Evolutionary conservation across 2,329 filamentous ascomycete species (phyloP).

Genomic region (Bipolaris oryzae): DNA sequence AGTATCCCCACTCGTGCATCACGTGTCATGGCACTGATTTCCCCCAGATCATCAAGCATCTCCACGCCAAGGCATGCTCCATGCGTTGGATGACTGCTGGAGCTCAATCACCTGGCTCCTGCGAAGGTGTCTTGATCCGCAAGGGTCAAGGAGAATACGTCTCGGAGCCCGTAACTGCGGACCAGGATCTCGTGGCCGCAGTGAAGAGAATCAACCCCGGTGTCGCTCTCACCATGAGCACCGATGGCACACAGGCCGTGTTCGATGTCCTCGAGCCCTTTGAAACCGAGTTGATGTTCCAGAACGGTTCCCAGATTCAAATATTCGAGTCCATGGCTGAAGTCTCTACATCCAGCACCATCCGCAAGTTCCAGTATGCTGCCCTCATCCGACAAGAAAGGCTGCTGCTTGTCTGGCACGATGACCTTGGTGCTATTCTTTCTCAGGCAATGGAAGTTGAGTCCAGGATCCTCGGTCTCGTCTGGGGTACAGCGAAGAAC

Average conservation of each 20-base stretch:
- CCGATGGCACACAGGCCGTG: conserved; percentile 55
- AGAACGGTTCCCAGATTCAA: conserved; percentile 54
- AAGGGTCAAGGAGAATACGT: conserved; percentile 73
- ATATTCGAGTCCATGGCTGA: conserved; percentile 55
- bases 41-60: conserved; percentile 37
- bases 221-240: conserved; percentile 58
- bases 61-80: conserved; percentile 32
- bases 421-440: conserved; percentile 73
- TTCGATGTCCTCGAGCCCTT: conserved; percentile 50
- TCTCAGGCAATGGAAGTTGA: conserved; percentile 73
- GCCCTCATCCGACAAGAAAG: conserved; percentile 76
- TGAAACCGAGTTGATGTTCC: conserved; percentile 51
- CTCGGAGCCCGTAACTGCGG: conserved; percentile 50
- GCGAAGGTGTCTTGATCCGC: conserved; percentile 71
- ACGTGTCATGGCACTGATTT: background rate
- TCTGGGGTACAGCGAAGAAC: conserved; percentile 59
- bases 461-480: conserved; percentile 73
- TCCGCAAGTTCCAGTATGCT: conserved; percentile 80
- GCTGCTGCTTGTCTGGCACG: conserved; percentile 79
- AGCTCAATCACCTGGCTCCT: conserved; percentile 16
- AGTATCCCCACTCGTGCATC: background rate
- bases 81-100: conserved; percentile 31
- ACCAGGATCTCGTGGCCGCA: conserved; percentile 50
- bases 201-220: conserved; percentile 54
- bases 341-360: conserved; percentile 53